phyloP scores from a whole-genome alignment of 2,329 filamentous ascomycete species.

The Fusarium floridanum region DNA sequence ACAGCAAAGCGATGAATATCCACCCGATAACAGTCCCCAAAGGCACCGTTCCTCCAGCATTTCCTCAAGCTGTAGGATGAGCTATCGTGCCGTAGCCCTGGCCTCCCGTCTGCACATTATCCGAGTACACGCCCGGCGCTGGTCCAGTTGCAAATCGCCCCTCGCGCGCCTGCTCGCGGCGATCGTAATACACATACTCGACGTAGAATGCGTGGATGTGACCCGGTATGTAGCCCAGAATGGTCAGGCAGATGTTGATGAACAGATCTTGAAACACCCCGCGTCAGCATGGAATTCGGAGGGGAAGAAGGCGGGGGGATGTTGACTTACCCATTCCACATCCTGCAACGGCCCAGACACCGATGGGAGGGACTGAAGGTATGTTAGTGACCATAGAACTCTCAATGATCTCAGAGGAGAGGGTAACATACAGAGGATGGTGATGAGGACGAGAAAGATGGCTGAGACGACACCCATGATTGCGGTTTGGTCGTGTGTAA shows the following conservation, averaged over 20 bases:
- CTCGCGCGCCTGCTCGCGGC: conserved; percentile 71
- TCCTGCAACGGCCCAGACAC: conserved; percentile 73
- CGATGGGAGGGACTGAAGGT: conserved; percentile 73
- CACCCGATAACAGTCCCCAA: neutral
- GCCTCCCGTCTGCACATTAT: conserved; percentile 79
- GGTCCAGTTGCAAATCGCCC: conserved; percentile 66
- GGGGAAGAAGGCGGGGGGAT: neutral
- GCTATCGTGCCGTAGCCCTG: conserved; percentile 70
- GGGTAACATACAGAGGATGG: conserved; percentile 62
- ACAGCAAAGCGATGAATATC: neutral
- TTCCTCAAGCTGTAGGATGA: conserved; percentile 44
- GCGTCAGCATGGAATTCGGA: conserved; percentile 2
- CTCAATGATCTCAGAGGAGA: neutral
- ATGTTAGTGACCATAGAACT: conserved; percentile 33
- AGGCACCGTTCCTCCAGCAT: neutral
- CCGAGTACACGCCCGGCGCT: conserved; percentile 79
- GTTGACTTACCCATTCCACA: conserved; percentile 65
- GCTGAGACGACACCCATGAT: conserved; percentile 65
- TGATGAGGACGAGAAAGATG: conserved; percentile 64
- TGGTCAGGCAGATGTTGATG: conserved; percentile 75
- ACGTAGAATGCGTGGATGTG: conserved; percentile 86
- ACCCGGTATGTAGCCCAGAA: conserved; percentile 81
- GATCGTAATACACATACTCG: conserved; percentile 86
- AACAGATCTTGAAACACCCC: conserved; percentile 62
- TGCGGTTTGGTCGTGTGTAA: conserved; percentile 30